Percentiles rank a stretch among this genome's conserved stretches.
These are phyloP conservation scores for Peronosclerospora sorghi DNA, from an alignment of 352 stramenopile genomes.

Conservation along the genomic window DNA sequence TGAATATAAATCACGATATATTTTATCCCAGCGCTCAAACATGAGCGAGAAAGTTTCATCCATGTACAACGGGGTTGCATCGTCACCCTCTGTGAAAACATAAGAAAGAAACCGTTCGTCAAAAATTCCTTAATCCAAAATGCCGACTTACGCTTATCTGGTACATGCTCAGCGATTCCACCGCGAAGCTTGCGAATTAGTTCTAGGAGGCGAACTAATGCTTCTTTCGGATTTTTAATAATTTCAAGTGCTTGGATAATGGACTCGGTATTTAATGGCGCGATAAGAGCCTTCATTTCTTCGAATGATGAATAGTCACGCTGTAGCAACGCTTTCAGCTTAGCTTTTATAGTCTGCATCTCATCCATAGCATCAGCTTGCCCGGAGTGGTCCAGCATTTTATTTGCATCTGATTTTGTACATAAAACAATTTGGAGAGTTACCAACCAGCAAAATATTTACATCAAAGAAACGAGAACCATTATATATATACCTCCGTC, in stretches of 20 bases:
- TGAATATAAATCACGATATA: constrained; percentile 93
- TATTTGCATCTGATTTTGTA: constrained; percentile 59
- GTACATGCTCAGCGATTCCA: constrained; percentile 64
- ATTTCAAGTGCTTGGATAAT: constrained; percentile 65
- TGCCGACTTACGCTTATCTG: constrained; percentile 45
- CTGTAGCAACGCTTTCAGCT: constrained; percentile 87
- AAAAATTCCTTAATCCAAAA: not conserved
- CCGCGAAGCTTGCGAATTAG: constrained; percentile 62
- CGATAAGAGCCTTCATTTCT: constrained; percentile 52
- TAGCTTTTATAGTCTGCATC: constrained; percentile 72
- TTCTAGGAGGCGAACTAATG: constrained; percentile 55
- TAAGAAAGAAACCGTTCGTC: not conserved
- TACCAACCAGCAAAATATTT: no score
- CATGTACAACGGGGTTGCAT: constrained; percentile 88
- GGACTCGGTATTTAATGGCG: constrained; percentile 62
- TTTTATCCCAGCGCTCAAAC: constrained; percentile 90
- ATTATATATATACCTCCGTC: constrained; percentile 61
- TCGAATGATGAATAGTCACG: constrained; percentile 58
- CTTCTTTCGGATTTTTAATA: constrained; percentile 78
- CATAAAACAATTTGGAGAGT: not conserved
- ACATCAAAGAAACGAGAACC: not conserved
- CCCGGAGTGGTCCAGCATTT: constrained; percentile 97
- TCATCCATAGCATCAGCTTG: constrained; percentile 95
- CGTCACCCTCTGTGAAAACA: constrained; percentile 44
- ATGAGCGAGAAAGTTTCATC: constrained; percentile 92